Base-by-base conservation (phyloP, 2,329 filamentous ascomycete genomes). In the Thielaviopsis ethacetica region DNA sequence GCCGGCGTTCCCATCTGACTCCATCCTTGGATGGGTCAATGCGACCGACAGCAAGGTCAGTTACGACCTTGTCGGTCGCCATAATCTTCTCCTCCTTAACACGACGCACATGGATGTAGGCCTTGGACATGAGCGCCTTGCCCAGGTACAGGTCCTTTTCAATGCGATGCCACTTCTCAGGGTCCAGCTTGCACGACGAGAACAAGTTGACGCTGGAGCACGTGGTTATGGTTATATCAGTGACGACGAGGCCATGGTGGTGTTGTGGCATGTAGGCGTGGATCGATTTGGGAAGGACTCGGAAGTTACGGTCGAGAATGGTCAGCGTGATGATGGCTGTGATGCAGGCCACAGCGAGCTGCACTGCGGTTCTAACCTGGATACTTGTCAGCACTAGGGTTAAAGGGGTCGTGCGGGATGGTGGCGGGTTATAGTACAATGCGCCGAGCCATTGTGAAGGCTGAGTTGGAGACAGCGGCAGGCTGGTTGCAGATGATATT, bases 81-180 rank as follows among this genome's bases (percentile, higher is more conserved):
- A 76, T 77, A 52, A 95, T 78, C 62, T 95, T 88, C 69, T 91
- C 86, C 73, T 95, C 90, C 65, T 85, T 84, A 75, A 91, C 93
- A 63, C 88, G 81, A 70, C 86, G 82, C 62, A 95, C 80, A 68
- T 91, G 86, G 26, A 96, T 70, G 69, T 88, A 96, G 34, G 88
- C 89, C 67, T 80, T 86, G 27, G 81, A 81, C 51, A 87, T 76
- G 81, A 88, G 88, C 56, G 83, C 80, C 61, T 79, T 81, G 62
- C 82, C 82, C 19, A 96, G 79, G 68, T 89, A 93, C 0, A 96
- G 78, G 67, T 96, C 89, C 72, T 95, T 96, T 64, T 95, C 86
- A 62, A 96, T 76, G 54, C 87, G 85, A 65, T 88, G 83, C 91
- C 91, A 96, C 62, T 72, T 67, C 59, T 80, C 75, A 51, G 81